Evolutionary conservation across 257 asterid species (phyloP), one percentile per base, ranked within the genome.

Genomic region (Mentha longifolia): DNA sequence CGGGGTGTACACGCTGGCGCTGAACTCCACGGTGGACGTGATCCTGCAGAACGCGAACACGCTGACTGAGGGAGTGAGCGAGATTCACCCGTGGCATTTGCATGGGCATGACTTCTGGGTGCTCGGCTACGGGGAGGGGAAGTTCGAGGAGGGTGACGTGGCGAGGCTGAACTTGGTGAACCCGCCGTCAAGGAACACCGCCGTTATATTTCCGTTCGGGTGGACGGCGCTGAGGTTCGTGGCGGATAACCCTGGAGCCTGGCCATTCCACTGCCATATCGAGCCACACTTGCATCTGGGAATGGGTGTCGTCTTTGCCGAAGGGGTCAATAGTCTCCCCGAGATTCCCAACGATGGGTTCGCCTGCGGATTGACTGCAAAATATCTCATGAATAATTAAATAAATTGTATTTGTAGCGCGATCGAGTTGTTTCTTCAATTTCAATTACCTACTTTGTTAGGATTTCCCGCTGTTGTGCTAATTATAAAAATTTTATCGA

Each of bases 201-300:
- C 86, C 0, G 91, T 84, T 58, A 61, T 91, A 5, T 89, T 81
- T 12, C 96, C 95, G 0, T 92, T 25, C 58, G 98, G 98, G 13
- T 90, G 98, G 98, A 90, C 96, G 0, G 97, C 97, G 3, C n/a
- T 91, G 9, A 77, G 97, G 74, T 91, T 91, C 65, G 85, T 80
- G 45, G 91, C 92, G 7, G 81, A 91, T 79, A 89, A 91, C 72
- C 96, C 96, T 0, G 97, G 96, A 14, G 96, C 66, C 10, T 91
- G 96, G 97, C 92, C 93, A 4, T 88, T 90, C 16, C 95, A 90
- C 45, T 88, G 97, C 17, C 97, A 90, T 20, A 86, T 88, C 10
- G 97, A 90, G 14, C 90, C 97, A 0, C 97, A 90, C 45, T 74
- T 90, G 79, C 93, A 88, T 75, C 56, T 89, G 81, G 97, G 95